Percentiles rank a stretch among this genome's conserved stretches.
phyloP scores from a whole-genome alignment of 805 yeast species.

The Komagataella ulmi region DNA sequence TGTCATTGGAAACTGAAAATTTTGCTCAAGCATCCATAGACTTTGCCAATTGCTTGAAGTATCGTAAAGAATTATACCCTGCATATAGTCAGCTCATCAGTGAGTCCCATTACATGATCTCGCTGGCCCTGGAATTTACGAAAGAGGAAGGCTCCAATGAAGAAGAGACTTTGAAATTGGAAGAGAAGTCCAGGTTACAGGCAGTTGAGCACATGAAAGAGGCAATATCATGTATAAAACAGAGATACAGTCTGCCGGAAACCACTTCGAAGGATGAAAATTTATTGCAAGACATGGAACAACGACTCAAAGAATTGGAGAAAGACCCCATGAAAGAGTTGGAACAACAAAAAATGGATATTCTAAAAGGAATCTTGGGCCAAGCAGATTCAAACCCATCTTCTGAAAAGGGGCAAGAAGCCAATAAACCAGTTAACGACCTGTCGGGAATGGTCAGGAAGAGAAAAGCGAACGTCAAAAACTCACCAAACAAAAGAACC shows the following conservation, averaged over 20 bases:
- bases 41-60: constrained; percentile 40
- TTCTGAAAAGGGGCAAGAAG: neutral
- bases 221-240: constrained; percentile 30
- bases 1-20: constrained; percentile 81
- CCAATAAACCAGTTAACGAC: constrained; percentile 34
- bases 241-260: constrained; percentile 10
- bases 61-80: constrained; percentile 39
- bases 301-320: constrained; percentile 39
- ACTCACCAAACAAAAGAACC: neutral
- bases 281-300: constrained; percentile 40
- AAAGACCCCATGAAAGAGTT: constrained; percentile 36
- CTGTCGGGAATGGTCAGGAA: constrained; percentile 52
- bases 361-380: constrained; percentile 46
- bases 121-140: constrained; percentile 65
- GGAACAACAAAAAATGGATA: constrained; percentile 34
- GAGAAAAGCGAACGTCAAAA: constrained; percentile 9
- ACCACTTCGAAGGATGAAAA: constrained; percentile 27
- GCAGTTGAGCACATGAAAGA: constrained; percentile 32
- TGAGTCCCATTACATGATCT: constrained; percentile 71
- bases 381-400: constrained; percentile 18
- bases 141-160: constrained; percentile 36
- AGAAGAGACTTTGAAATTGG: constrained; percentile 37
- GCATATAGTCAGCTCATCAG: constrained; percentile 45
- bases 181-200: constrained; percentile 7
- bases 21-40: constrained; percentile 69